Percentiles rank a stretch among this genome's conserved stretches.
phyloP scores from a whole-genome alignment of 2,329 filamentous ascomycete genomes.

The Stylonectria norvegica region DNA sequence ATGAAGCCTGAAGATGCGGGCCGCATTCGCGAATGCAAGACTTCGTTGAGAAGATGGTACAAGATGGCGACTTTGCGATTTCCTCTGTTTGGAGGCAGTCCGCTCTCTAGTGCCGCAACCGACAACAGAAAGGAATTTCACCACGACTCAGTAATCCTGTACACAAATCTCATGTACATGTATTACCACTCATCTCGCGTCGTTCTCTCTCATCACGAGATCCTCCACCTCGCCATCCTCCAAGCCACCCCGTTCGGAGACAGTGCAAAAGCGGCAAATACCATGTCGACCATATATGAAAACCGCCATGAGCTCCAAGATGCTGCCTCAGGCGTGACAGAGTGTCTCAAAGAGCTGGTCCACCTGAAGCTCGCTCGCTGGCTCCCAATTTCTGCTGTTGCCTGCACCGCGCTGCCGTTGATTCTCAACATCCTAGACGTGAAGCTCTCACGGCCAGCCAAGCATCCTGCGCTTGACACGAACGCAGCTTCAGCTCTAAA shows the following conservation, averaged over 20 bases:
- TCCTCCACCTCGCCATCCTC: conserved; percentile 42
- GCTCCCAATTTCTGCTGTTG: conserved; percentile 45
- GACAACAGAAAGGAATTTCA: conserved; percentile 29
- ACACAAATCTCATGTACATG: conserved; percentile 49
- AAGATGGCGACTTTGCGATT: conserved; percentile 36
- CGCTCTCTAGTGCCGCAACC: conserved; percentile 21
- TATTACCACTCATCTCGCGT: conserved; percentile 46
- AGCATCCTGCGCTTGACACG: conserved; percentile 16
- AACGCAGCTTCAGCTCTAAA: conserved; percentile 37
- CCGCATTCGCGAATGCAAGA: conserved; percentile 35
- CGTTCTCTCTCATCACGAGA: conserved; percentile 45
- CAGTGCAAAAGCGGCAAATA: conserved; percentile 24
- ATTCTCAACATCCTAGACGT: conserved; percentile 34
- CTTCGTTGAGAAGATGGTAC: conserved; percentile 39
- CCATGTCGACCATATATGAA: conserved; percentile 37
- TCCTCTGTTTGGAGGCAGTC: conserved; percentile 36
- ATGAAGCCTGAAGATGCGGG: conserved; percentile 30
- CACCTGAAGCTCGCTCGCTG: conserved; percentile 43
- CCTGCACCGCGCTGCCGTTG: conserved; percentile 34
- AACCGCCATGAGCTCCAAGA: conserved; percentile 43
- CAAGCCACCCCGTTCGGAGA: conserved; percentile 34
- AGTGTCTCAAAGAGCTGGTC: conserved; percentile 46
- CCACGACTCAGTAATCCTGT: conserved; percentile 42
- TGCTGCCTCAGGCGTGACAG: conserved; percentile 42
- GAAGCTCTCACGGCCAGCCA: conserved; percentile 28